phyloP scores from a whole-genome alignment of 2,329 filamentous ascomycete genomes.

The Cladosporium sp. region DNA sequence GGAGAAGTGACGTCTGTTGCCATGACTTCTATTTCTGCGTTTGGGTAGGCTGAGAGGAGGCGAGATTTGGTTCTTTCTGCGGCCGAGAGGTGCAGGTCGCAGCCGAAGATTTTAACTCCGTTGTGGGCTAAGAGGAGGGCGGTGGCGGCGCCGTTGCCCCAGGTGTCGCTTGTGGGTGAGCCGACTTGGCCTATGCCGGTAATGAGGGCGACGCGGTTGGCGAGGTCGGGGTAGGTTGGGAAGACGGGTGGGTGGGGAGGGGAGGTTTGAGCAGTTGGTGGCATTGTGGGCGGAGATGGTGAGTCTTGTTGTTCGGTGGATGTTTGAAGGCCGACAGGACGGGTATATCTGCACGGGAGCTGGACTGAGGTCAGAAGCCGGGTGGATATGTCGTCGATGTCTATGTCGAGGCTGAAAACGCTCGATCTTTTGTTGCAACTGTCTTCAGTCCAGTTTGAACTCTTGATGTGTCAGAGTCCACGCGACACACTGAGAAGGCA shows the following conservation, averaged over 20 bases:
- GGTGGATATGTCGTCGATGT: neutral
- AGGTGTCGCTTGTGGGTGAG: conserved; percentile 34
- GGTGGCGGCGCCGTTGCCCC: conserved; percentile 51
- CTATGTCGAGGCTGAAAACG: too few species aligned
- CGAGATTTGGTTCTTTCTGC: conserved; percentile 31
- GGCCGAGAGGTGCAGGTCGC: conserved; percentile 22
- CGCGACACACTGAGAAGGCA: too few species aligned
- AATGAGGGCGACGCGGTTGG: conserved; percentile 43
- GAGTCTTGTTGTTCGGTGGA: neutral
- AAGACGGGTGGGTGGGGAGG: conserved; percentile 12
- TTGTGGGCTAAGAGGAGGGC: conserved; percentile 45
- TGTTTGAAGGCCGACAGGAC: too few species aligned
- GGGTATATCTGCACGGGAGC: too few species aligned
- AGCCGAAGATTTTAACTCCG: conserved; percentile 47
- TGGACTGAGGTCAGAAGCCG: too few species aligned
- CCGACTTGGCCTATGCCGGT: conserved; percentile 44
- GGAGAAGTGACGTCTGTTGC: conserved; percentile 44
- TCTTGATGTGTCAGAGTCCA: too few species aligned
- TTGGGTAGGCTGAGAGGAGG: conserved; percentile 32
- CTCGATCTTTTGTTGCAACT: too few species aligned
- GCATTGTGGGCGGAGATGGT: neutral
- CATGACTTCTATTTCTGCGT: conserved; percentile 35
- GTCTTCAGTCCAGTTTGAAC: too few species aligned
- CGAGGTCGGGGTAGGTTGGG: conserved; percentile 30
- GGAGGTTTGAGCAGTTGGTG: neutral